Base-by-base conservation (phyloP, 1,139 yeast genomes). In the Suhomyces terraborum region DNA sequence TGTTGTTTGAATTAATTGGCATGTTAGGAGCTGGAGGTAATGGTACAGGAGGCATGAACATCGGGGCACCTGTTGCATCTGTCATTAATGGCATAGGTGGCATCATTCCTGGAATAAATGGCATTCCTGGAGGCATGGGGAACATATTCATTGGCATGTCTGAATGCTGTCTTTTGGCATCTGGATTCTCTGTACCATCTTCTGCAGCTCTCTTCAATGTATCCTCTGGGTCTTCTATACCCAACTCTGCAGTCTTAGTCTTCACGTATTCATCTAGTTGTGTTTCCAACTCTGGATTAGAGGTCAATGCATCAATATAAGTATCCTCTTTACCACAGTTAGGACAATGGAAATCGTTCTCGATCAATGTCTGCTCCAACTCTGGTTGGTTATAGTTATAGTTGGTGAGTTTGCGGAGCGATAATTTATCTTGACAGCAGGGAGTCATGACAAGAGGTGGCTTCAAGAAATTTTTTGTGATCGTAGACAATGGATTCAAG, bases 261-360 rank as follows among this genome's bases (percentile, higher is more conserved):
- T 75, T 71, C 8, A 80, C 54, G 50, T 79, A 86, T 26, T 73
- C 71, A 29, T 73, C 62, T 23, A 88, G 72, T 42, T 77, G 72
- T 34, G 67, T 62, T 47, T 79, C 80, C 59, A 81, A 69, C 18
- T 77, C 85, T 36, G 72, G 69, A 57, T 88, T 88, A 1, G 76
- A 72, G 6, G 72, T 69, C 45, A 91, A 69, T 9, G 83, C 75
- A 62, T 93, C 98, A 38, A 93, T 71, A 49, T 81, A 80, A 1
- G 88, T 74, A 48, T 88, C 96, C 22, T 79, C 82, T 13, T 75
- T 75, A 7, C 76, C 79, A 67, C 98, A 93, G 48, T 82, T 83
- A 8, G 98, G 98, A 64, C 98, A 93, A 35, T 80, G 81, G 66
- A 93, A 93, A 58, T 93, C 98, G 43, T 81, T 79, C 31, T 88